Evolutionary conservation across 179 eudicot genomes (phyloP).

Genomic region (Beta macrorhiza): DNA sequence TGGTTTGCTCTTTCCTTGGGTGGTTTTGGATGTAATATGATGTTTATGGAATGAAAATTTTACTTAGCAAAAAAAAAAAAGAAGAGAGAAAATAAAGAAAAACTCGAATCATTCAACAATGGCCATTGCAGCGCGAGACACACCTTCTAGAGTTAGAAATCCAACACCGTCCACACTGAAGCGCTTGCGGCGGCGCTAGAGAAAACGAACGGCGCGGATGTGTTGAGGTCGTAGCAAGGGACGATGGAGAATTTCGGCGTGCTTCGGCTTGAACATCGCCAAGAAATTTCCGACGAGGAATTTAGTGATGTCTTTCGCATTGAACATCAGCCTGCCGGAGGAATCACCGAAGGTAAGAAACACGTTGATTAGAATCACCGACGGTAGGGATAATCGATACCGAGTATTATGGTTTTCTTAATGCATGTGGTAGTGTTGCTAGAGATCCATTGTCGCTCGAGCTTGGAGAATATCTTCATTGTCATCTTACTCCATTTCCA

Average conservation of each 20-base stretch:
- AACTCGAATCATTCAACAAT: neutral
- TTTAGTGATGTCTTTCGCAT: constrained; percentile 50
- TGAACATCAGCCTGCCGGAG: constrained; percentile 58
- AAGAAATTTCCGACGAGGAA: constrained; percentile 40
- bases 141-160: constrained; percentile 88
- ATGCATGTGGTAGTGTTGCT: constrained; percentile 17
- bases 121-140: constrained; percentile 68
- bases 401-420: constrained; percentile 58
- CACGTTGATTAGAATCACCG: constrained; percentile 62
- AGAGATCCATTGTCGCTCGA: constrained; percentile 86
- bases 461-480: constrained; percentile 75
- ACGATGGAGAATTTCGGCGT: constrained; percentile 39
- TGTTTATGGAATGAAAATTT: too few species aligned
- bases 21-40: too few species aligned
- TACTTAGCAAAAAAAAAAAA: too few species aligned
- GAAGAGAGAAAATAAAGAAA: too few species aligned
- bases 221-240: constrained; percentile 72
- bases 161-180: constrained; percentile 50
- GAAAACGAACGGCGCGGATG: constrained; percentile 87
- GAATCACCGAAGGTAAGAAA: constrained; percentile 60
- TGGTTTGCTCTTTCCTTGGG: too few species aligned
- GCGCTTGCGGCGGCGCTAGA: constrained; percentile 95
- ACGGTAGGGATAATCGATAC: constrained; percentile 72
- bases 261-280: constrained; percentile 46
- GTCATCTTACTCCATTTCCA: too few species aligned